Base-by-base conservation (phyloP, 805 yeast species). In the Candida sakaeoensis region DNA sequence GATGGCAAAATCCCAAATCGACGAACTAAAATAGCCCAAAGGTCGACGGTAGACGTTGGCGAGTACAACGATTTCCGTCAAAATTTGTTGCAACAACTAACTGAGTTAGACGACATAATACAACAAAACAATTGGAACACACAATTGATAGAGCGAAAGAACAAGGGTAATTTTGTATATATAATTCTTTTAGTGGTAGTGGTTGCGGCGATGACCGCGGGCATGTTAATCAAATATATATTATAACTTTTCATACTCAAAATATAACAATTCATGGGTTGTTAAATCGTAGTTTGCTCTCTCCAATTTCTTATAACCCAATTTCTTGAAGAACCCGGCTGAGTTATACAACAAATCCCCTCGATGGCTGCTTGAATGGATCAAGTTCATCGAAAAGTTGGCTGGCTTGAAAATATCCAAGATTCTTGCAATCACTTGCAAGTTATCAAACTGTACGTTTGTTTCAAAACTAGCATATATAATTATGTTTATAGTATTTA, bases 381-480 rank as follows among this genome's bases (percentile, higher is more conserved):
- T 61, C 45, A 68, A 59, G 2, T 72, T 68, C 42, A 62, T 53
- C 5, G 88, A 80, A 55, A 91, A 88, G 54, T 79, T 80, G 15
- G 79, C 78, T 2, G 98, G 98, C 41, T 70, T 70, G 60, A 91
- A 82, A 21, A 84, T 72, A 4, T 62, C 53, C 48, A 89, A 67
- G 2, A 89, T 82, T 28, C 74, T 75, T 30, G 63, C 49, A 45
- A 86, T 60, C 8, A 87, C 79, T n/a, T 72, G 74, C 23, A 72
- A 55, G 51, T 82, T 76, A 46, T 70, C 62, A 37, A 68, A 68
- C 6, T 84, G 82, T 29, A 80, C 86, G 59, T 87, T 91, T 15
- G 96, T 80, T 59, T 93, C 98, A 60, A 93, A 93, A 8, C 95
- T 85, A 4, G 98, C 98, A 61, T 91, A 91, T 8, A 10, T 10